A percentile compares a stretch with the other conserved stretches of the same genome.
These are phyloP conservation scores for Septoria linicola DNA, from an alignment of 2,329 filamentous ascomycete genomes.

Conservation along the genomic window DNA sequence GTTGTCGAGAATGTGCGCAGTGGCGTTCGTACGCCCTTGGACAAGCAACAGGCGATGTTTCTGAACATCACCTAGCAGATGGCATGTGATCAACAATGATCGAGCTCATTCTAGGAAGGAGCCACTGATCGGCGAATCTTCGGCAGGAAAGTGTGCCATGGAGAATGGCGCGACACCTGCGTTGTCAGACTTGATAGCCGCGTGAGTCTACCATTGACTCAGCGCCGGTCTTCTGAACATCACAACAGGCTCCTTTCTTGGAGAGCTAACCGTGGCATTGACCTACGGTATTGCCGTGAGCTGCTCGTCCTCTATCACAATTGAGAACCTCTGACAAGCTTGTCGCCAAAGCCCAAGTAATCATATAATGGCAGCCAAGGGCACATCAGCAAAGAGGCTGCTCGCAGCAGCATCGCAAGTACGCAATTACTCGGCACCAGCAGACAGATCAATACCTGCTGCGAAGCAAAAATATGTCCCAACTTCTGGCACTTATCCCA, in stretches of 20 bases:
- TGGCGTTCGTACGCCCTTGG: constrained; percentile 8
- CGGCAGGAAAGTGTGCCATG: background rate
- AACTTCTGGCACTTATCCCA: constrained; percentile 78
- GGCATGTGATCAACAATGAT: constrained; percentile 6
- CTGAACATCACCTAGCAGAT: constrained; percentile 16
- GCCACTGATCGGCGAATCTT: background rate
- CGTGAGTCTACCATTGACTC: background rate
- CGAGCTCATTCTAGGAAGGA: background rate
- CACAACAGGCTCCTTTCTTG: background rate
- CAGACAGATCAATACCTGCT: constrained; percentile 62
- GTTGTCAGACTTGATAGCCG: background rate
- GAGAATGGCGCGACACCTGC: too few relatives aligned
- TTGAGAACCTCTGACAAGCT: too few relatives aligned
- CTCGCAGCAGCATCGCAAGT: constrained; percentile 38
- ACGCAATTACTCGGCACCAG: constrained; percentile 60
- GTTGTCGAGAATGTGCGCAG: constrained; percentile 29
- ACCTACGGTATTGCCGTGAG: too few relatives aligned
- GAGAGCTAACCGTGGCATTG: too few relatives aligned
- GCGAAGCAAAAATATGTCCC: constrained; percentile 91
- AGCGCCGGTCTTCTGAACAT: constrained; percentile 7
- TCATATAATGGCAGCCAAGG: constrained; percentile 25
- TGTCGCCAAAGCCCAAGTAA: background rate
- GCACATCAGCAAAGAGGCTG: constrained; percentile 27
- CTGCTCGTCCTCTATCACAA: too few relatives aligned
- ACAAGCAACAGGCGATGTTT: constrained; percentile 14